phyloP scores from a whole-genome alignment of 345 rosid species.

The Acer campestre region DNA sequence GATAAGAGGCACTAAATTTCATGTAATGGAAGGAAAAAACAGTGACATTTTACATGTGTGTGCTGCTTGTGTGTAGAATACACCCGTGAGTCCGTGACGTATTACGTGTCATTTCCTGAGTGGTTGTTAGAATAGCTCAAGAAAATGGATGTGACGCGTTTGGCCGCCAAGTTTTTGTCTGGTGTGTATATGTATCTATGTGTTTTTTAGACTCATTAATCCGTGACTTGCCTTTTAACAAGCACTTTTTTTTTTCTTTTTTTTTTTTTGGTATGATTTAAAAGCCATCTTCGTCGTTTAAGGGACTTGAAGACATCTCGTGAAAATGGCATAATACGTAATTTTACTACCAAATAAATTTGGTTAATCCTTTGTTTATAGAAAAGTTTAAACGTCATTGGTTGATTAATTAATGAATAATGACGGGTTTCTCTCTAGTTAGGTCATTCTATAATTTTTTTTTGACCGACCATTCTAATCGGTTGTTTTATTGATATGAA shows the following conservation, averaged over 20 bases:
- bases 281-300: slow-evolving; percentile 17
- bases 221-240: slow-evolving; percentile 11
- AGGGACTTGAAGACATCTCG: slow-evolving; percentile 15
- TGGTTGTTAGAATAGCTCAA: not conserved
- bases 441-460: no score
- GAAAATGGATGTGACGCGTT: slow-evolving; percentile 15
- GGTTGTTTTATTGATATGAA: no score
- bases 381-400: not conserved
- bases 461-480: no score
- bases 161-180: slow-evolving; percentile 19
- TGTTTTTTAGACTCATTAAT: not conserved
- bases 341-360: not conserved
- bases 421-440: not conserved
- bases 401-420: not conserved
- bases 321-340: slow-evolving; percentile 20
- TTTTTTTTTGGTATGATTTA: not conserved
- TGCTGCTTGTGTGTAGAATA: not conserved
- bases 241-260: not conserved
- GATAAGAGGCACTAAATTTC: slow-evolving; percentile 5
- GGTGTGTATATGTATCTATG: no score
- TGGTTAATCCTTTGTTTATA: not conserved
- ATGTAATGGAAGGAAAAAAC: not conserved
- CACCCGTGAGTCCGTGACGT: slow-evolving; percentile 2
- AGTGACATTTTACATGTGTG: not conserved
- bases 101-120: not conserved